Conservation (phyloP, 805 yeast genomes). For the Nematodospora valgi region DNA sequence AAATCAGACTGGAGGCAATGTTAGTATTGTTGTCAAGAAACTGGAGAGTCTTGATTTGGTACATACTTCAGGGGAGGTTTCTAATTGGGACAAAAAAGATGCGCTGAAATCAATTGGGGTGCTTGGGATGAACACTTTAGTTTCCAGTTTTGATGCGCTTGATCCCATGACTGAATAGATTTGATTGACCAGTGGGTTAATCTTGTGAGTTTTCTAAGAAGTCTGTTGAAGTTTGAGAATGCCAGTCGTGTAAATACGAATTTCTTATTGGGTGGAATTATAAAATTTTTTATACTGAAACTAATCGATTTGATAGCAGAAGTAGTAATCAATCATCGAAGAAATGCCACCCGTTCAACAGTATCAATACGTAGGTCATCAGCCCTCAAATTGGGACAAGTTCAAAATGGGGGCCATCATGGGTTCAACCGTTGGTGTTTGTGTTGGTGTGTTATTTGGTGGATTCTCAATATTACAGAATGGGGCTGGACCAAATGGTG, state of each 20-base stretch:
- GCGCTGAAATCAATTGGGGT: constrained; percentile 69
- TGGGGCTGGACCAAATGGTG: constrained; percentile 99
- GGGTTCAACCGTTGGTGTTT: constrained; percentile 92
- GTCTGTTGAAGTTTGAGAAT: too few relatives aligned
- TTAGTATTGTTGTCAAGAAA: constrained; percentile 6
- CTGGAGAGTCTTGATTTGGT: not conserved
- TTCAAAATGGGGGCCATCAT: constrained; percentile 98
- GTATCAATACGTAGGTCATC: constrained; percentile 47
- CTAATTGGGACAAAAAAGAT: constrained; percentile 60
- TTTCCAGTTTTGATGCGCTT: constrained; percentile 57
- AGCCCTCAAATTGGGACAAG: constrained; percentile 89
- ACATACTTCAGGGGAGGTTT: constrained; percentile 52
- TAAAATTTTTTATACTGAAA: too few relatives aligned
- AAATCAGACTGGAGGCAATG: constrained; percentile 46
- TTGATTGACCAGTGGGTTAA: too few relatives aligned
- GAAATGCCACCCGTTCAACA: constrained; percentile 70
- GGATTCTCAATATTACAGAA: constrained; percentile 85
- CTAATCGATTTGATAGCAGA: too few relatives aligned
- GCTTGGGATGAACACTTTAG: constrained; percentile 62
- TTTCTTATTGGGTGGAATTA: too few relatives aligned
- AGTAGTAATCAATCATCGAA: not conserved
- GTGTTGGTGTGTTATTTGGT: constrained; percentile 92
- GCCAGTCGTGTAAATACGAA: too few relatives aligned
- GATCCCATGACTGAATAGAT: constrained; percentile 48
- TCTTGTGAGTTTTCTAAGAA: too few relatives aligned